Base-by-base conservation (phyloP, 257 asterid genomes). In the Plectranthus barbatus region DNA sequence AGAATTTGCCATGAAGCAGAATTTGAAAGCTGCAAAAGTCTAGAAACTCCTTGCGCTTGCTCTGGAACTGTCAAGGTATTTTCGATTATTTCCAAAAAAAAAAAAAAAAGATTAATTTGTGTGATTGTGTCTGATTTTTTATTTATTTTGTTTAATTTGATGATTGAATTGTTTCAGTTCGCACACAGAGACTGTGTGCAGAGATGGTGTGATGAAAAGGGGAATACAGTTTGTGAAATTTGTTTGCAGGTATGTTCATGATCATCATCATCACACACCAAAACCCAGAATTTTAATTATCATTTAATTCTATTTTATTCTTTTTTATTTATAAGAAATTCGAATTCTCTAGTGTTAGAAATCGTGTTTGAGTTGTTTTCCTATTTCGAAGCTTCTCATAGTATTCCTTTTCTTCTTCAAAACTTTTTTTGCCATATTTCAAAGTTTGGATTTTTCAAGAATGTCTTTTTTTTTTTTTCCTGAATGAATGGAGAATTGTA, bases 151-250 rank as follows among this genome's bases (percentile, higher is more conserved):
- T 59, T 10, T 33, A 3, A 14, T 50, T 60, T 52, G 55, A 54
- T 63, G 37, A 15, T 56, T 58, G 46, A 37, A 24, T 67, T n/a
- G n/a, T n/a, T 4, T 33, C 77, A 91, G 98, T 91, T 74, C 77
- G 98, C 97, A 0, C 98, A 91, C 69, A 81, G 98, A 70, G 95
- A 91, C 49, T 91, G 98, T 79, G 79, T 91, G 51, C 95, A 86
- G 90, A 88, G 90, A 77, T 91, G 98, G 98, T 91, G 98, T 68
- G 52, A 84, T 52, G 97, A 88, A 76, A 91, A 91, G 69, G 95
- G 98, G 41, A 82, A 88, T 66, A 83, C 90, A 29, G 72, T 68
- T 24, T 91, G 98, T 67, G 98, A 91, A 81, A 78, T 91, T 77
- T 91, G 98, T 71, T 81, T 86, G 42, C 93, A 91, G 96, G 96